A percentile compares a stretch with the other conserved stretches of the same genome.
Conservation (phyloP, 73 alveolate species). For the Effrenium voratum region DNA sequence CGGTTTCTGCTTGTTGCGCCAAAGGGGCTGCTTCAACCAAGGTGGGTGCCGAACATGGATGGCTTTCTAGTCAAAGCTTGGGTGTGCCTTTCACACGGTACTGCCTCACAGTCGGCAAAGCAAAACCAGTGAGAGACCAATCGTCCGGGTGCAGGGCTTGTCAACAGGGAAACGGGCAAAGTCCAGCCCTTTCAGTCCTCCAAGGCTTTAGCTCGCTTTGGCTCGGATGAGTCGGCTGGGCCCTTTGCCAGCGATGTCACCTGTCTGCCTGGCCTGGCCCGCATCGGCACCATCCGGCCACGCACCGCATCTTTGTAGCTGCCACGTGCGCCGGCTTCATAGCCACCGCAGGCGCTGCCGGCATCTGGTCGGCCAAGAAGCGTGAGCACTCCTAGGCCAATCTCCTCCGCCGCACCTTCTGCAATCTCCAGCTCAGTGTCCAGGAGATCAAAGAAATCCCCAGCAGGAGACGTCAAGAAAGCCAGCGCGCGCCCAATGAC, state of each 20-base stretch:
- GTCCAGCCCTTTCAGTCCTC: not conserved
- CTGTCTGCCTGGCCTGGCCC: not conserved
- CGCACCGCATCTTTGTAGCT: constrained; percentile 59
- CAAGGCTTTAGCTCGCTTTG: not conserved
- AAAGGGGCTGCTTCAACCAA: too few species aligned
- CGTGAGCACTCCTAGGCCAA: constrained; percentile 60
- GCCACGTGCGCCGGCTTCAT: not conserved
- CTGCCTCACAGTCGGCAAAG: too few species aligned
- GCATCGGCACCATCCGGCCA: constrained; percentile 76
- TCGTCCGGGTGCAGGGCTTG: too few species aligned
- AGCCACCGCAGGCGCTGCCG: constrained; percentile 54
- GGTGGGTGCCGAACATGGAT: too few species aligned
- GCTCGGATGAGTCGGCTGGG: not conserved
- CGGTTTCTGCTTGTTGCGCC: too few species aligned
- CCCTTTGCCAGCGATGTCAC: not conserved
- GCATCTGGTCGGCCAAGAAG: constrained; percentile 69
- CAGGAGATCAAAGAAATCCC: constrained; percentile 19
- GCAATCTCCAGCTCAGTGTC: not conserved
- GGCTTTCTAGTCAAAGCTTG: too few species aligned
- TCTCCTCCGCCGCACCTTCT: constrained; percentile 74
- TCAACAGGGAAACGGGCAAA: too few species aligned
- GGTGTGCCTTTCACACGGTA: too few species aligned
- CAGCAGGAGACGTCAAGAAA: constrained; percentile 47
- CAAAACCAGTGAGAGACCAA: too few species aligned
- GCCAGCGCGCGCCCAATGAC: not conserved